A percentile compares a stretch with the other conserved stretches of the same genome.
Evolutionary conservation across 371 early-diverging fungal species (phyloP).

Genomic region (Neoconidiobolus thromboides): DNA sequence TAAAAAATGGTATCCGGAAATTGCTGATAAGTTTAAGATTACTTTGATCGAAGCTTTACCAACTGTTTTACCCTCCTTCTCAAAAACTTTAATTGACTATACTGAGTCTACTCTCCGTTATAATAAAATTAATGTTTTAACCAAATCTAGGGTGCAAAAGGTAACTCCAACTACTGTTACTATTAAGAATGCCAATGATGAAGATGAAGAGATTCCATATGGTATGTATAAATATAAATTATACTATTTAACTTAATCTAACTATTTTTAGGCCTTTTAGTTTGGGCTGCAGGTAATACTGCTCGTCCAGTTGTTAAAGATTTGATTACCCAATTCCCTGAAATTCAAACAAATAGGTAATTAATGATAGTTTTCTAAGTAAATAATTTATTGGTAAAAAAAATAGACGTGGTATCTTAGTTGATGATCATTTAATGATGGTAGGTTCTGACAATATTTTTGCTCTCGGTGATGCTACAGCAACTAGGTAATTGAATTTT

Average conservation of each 20-base stretch:
- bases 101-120: constrained; percentile 74
- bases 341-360: constrained; percentile 44
- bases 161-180: constrained; percentile 60
- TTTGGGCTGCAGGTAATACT: constrained; percentile 93
- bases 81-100: constrained; percentile 72
- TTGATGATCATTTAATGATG: constrained; percentile 67
- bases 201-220: constrained; percentile 48
- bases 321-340: constrained; percentile 46
- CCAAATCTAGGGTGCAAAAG: constrained; percentile 77
- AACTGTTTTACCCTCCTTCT: constrained; percentile 74
- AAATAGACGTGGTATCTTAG: constrained; percentile 48
- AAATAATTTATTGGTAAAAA: neutral
- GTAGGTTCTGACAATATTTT: constrained; percentile 53
- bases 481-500: constrained; percentile 28
- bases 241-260: neutral
- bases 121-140: constrained; percentile 64
- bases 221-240: constrained; percentile 17
- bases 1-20: constrained; percentile 61
- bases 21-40: constrained; percentile 68
- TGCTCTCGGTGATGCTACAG: constrained; percentile 75
- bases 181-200: constrained; percentile 48
- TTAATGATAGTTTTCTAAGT: neutral
- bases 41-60: constrained; percentile 77
- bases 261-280: constrained; percentile 24
- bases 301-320: constrained; percentile 54